Evolutionary conservation across 305 asterid species (phyloP).

Genomic region (Andrographis paniculata): DNA sequence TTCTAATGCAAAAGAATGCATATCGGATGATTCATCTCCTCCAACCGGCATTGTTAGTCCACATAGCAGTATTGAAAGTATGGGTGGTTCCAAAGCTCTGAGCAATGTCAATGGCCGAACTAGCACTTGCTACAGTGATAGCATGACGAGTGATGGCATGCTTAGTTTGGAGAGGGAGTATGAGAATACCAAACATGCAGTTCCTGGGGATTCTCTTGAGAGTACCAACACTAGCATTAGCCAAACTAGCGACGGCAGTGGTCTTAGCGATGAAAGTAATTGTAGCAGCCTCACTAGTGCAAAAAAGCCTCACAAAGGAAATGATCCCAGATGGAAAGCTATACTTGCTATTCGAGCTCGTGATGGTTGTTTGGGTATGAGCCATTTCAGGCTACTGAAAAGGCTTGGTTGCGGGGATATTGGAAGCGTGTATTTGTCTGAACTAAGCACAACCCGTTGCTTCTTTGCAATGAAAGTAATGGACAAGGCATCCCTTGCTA

Average conservation of each 20-base stretch:
- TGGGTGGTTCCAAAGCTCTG: slow-evolving; percentile 42
- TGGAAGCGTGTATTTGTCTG: slow-evolving; percentile 82
- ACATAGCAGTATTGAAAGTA: slow-evolving; percentile 69
- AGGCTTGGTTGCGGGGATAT: slow-evolving; percentile 81
- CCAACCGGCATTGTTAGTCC: slow-evolving; percentile 78
- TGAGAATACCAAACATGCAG: slow-evolving; percentile 35
- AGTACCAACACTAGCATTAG: slow-evolving; percentile 64
- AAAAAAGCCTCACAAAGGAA: slow-evolving; percentile 81
- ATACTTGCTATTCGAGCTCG: slow-evolving; percentile 62
- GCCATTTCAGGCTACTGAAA: slow-evolving; percentile 63
- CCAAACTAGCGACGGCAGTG: slow-evolving; percentile 70
- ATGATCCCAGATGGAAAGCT: slow-evolving; percentile 89
- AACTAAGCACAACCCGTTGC: slow-evolving; percentile 60
- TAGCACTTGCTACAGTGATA: slow-evolving; percentile 51
- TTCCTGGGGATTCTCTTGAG: slow-evolving; percentile 57
- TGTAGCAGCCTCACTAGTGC: slow-evolving; percentile 72
- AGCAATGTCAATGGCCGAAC: slow-evolving; percentile 56
- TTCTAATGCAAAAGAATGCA: slow-evolving; percentile 55
- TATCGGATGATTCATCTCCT: slow-evolving; percentile 54
- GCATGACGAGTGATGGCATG: slow-evolving; percentile 57
- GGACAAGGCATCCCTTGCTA: slow-evolving; percentile 74
- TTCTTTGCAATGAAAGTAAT: slow-evolving; percentile 80
- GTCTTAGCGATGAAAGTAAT: slow-evolving; percentile 74
- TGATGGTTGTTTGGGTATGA: slow-evolving; percentile 72
- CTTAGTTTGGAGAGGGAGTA: slow-evolving; percentile 47